A percentile compares a stretch with the other conserved stretches of the same genome.
Conservation (phyloP, 2,329 filamentous ascomycete species). For the Pestalotiopsis sp. region DNA sequence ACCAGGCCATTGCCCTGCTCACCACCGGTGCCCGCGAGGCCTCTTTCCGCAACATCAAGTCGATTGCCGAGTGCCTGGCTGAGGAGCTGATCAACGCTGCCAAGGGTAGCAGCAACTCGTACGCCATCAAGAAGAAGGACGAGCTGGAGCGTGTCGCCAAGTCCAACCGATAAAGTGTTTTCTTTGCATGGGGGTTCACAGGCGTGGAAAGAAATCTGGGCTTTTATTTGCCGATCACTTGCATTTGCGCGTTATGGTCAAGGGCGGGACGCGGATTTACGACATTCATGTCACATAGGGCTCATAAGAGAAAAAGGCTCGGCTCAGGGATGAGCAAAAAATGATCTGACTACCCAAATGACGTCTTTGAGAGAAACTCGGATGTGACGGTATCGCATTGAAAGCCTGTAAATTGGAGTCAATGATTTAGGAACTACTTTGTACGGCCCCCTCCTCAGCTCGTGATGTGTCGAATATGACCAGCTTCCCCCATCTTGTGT, state of each 20-base stretch:
- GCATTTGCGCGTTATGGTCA: conserved; percentile 48
- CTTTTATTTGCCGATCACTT: conserved; percentile 35
- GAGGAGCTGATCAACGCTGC: conserved; percentile 99
- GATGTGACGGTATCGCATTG: conserved; percentile 2
- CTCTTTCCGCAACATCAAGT: conserved; percentile 99
- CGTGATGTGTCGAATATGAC: not conserved
- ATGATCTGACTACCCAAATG: conserved; percentile 37
- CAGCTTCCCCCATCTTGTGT: not conserved
- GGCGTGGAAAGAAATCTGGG: conserved; percentile 39
- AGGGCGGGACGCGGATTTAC: conserved; percentile 42
- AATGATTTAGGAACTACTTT: not conserved
- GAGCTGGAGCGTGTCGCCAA: conserved; percentile 99
- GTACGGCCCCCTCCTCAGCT: not conserved
- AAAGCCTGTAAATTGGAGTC: conserved; percentile 7
- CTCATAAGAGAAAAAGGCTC: conserved; percentile 39
- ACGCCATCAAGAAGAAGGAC: conserved; percentile 99
- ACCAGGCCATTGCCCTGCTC: conserved; percentile 98
- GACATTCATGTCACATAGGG: conserved; percentile 46
- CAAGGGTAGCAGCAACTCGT: conserved; percentile 99
- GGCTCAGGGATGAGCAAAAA: conserved; percentile 34
- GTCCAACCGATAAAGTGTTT: conserved; percentile 92
- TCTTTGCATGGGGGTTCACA: conserved; percentile 38
- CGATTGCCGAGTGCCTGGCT: conserved; percentile 97
- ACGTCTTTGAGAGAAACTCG: conserved; percentile 18
- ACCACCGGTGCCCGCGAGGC: conserved; percentile 99